These are phyloP conservation scores for Scorias spongiosa DNA, from an alignment of 2,329 filamentous ascomycete species.

Conservation along the genomic window DNA sequence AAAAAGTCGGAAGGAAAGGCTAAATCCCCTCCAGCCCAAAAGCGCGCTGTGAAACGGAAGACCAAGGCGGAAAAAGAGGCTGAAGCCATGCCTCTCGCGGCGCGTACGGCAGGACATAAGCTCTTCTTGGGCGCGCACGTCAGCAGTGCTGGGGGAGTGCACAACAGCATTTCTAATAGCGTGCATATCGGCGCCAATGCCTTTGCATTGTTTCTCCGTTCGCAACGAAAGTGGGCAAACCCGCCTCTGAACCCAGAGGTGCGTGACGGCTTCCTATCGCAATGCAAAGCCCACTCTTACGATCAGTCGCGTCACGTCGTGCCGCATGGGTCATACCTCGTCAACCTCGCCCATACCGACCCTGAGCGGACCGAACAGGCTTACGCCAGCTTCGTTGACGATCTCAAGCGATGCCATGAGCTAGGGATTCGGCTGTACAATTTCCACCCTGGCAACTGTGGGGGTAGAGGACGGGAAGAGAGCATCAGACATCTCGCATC, in stretches of 20 bases:
- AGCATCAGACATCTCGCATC: conserved; percentile 67
- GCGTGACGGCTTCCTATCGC: conserved; percentile 51
- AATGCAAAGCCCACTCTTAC: conserved; percentile 56
- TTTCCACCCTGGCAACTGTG: conserved; percentile 83
- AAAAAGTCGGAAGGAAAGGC: not conserved
- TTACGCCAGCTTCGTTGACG: conserved; percentile 73
- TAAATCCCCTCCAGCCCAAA: not conserved
- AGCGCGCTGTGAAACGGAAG: conserved; percentile 29
- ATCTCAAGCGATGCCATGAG: conserved; percentile 68
- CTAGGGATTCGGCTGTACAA: conserved; percentile 91
- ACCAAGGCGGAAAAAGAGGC: conserved; percentile 42
- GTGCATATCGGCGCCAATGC: conserved; percentile 54
- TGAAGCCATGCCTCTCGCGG: conserved; percentile 48
- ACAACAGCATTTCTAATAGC: conserved; percentile 55
- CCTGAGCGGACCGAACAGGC: conserved; percentile 67
- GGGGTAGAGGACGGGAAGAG: conserved; percentile 42
- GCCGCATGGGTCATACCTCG: conserved; percentile 89
- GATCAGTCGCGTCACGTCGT: conserved; percentile 59
- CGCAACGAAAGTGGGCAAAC: conserved; percentile 86
- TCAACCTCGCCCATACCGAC: conserved; percentile 84
- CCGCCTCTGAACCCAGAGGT: conserved; percentile 58
- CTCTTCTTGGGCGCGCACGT: conserved; percentile 91
- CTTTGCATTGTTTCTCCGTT: conserved; percentile 91
- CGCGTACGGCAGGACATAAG: conserved; percentile 54
- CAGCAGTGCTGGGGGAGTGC: conserved; percentile 76